Evolutionary conservation across 1,139 yeast species (phyloP).

Genomic region (Pichia sp.): DNA sequence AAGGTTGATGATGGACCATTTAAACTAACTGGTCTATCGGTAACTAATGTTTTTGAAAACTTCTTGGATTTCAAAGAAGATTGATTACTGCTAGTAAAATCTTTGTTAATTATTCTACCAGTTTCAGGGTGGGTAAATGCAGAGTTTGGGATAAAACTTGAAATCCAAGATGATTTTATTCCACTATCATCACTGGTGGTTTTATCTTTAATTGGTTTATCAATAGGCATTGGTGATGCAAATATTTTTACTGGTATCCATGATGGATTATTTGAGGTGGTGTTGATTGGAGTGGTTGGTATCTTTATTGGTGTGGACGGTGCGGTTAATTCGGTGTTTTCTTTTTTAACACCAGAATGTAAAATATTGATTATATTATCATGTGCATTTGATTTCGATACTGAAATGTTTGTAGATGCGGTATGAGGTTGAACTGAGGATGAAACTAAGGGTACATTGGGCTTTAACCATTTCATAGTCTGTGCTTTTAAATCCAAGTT

Average conservation of each 20-base stretch:
- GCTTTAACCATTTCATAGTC: constrained; percentile 29
- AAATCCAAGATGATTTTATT: constrained; percentile 20
- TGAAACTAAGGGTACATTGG: constrained; percentile 20
- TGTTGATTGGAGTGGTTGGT: not conserved
- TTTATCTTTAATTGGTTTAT: not conserved
- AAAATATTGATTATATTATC: constrained; percentile 13
- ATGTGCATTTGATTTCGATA: constrained; percentile 11
- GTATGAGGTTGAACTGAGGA: constrained; percentile 9
- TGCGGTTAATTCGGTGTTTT: constrained; percentile 4
- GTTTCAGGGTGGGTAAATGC: constrained; percentile 27
- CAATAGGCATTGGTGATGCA: constrained; percentile 8
- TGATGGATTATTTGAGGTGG: not conserved
- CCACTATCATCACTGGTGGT: constrained; percentile 7
- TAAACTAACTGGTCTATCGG: not conserved
- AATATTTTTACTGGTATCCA: constrained; percentile 1
- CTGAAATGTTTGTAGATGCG: not conserved
- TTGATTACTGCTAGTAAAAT: not conserved
- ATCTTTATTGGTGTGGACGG: constrained; percentile 3
- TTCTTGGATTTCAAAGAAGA: not conserved
- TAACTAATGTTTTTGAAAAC: not conserved
- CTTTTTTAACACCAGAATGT: constrained; percentile 10
- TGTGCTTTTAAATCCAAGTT: constrained; percentile 24
- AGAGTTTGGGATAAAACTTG: constrained; percentile 26
- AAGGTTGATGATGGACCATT: constrained; percentile 22
- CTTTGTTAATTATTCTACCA: constrained; percentile 22